Conservation (phyloP, 495 filamentous ascomycete genomes). For the Penicillium macrosclerotiorum region DNA sequence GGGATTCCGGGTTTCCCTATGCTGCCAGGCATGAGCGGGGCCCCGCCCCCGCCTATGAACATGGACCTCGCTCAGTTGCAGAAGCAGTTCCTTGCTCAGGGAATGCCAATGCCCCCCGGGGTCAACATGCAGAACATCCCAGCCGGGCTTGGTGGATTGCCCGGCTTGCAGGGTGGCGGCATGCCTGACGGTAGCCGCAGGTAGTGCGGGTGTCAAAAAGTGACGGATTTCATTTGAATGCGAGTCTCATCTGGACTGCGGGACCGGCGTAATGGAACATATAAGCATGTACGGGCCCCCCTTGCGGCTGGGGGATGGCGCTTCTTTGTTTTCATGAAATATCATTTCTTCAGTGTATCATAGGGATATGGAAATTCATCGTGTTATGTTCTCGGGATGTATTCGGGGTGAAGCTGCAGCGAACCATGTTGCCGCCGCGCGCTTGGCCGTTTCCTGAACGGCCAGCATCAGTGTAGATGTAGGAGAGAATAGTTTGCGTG, state of each 20-base stretch:
- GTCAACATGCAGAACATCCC: constrained; percentile 47
- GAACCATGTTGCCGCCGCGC: too few species aligned
- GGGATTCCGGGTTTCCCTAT: constrained; percentile 43
- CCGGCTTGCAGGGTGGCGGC: constrained; percentile 43
- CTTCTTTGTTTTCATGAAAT: constrained; percentile 20
- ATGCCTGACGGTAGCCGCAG: constrained; percentile 37
- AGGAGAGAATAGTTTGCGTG: neutral
- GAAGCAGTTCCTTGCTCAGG: constrained; percentile 45
- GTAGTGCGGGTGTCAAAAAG: constrained; percentile 9
- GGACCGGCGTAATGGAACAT: constrained; percentile 25
- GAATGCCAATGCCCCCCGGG: constrained; percentile 37
- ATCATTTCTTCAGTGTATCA: constrained; percentile 25
- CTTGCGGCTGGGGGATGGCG: constrained; percentile 17
- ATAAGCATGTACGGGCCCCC: constrained; percentile 19
- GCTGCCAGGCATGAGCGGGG: constrained; percentile 45
- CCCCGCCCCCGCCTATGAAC: constrained; percentile 51
- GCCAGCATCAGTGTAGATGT: neutral
- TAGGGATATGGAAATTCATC: too few species aligned
- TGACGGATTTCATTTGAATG: constrained; percentile 13
- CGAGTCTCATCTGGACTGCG: constrained; percentile 14
- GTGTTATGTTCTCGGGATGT: too few species aligned
- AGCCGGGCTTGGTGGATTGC: constrained; percentile 38
- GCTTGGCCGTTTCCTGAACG: neutral
- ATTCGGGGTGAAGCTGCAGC: too few species aligned
- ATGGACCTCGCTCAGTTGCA: constrained; percentile 69